Evolutionary conservation across 768 basidiomycete species (phyloP), one percentile per base, ranked within the genome.

Genomic region (Rhodotorula taiwanensis): DNA sequence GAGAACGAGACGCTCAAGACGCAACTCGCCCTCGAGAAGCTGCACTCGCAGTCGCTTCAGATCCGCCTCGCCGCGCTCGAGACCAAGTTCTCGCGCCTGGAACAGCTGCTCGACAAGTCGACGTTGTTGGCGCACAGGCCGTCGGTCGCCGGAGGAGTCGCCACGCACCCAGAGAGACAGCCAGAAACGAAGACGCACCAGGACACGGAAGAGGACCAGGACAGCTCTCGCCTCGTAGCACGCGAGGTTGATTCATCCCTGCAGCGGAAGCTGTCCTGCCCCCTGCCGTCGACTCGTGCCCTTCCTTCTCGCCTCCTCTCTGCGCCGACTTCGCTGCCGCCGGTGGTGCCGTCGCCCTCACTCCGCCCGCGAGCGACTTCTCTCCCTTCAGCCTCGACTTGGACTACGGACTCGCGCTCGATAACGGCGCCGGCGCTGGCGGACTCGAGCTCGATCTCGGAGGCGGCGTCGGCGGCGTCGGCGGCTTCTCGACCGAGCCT

Each of bases 191-290:
- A 21, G 49, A 16, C 8, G 54, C 36, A 30, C 27, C 15, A 9
- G 42, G 16, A 27, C 25, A 21, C 28, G 28, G 43, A 44, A 53
- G 42, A 43, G 50, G 49, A 44, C 52, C 43, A 15, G 44, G 58
- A 67, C 62, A 66, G 50, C 58, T 44, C 36, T 53, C 60, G 64
- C 68, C 61, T 62, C 64, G 60, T 62, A 66, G 68, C 68, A 70
- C 68, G 64, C 60, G 64, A 62, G 61, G 64, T 50, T 34, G 39
- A 62, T 9, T 6, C 14, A 15, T 66, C 68, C 64, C 68, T 66
- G 68, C 68, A 62, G 68, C 64, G 68, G 68, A 66, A 62, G 59
- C 42, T 64, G 62, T 58, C 62, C 41, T 45, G 9, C 41, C 30
- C 25, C 25, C 49, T 50, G 20, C 27, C 20, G 49, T 27, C 27